Percentiles rank a stretch among this genome's conserved stretches.
Evolutionary conservation across 176 grass and related monocot genomes (phyloP).

Genomic region (Ampelocalamus luodianensis): DNA sequence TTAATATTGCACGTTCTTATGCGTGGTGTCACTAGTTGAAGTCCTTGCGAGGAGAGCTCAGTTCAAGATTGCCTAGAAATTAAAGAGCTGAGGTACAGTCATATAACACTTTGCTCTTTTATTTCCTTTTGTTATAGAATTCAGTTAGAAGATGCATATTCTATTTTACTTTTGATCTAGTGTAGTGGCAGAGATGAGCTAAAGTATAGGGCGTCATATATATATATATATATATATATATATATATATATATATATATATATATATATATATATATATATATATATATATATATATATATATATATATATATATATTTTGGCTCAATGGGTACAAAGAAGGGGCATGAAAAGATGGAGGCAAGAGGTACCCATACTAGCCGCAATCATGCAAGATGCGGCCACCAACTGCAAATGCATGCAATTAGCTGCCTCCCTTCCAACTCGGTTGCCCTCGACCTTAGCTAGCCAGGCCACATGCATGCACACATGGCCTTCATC

Average conservation of each 20-base stretch:
- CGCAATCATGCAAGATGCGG: slow-evolving; percentile 49
- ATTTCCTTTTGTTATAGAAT: not conserved
- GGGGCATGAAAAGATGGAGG: not conserved
- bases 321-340: not conserved
- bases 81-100: not conserved
- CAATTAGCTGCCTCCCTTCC: slow-evolving; percentile 44
- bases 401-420: slow-evolving; percentile 50
- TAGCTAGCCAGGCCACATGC: slow-evolving; percentile 60
- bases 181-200: not conserved
- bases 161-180: not conserved
- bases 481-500: slow-evolving; percentile 65
- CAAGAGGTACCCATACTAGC: slow-evolving; percentile 26
- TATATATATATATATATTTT: no score
- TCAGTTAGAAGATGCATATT: not conserved
- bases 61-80: no score
- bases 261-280: no score
- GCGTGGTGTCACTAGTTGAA: not conserved
- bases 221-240: no score
- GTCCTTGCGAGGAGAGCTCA: not conserved
- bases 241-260: no score
- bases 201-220: no score
- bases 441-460: slow-evolving; percentile 45
- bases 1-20: not conserved
- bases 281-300: no score
- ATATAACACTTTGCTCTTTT: not conserved